Percentiles rank a stretch among this genome's conserved stretches.
These are phyloP conservation scores for Plectosphaerella plurivora DNA, from an alignment of 2,329 filamentous ascomycete genomes.

Conservation along the genomic window DNA sequence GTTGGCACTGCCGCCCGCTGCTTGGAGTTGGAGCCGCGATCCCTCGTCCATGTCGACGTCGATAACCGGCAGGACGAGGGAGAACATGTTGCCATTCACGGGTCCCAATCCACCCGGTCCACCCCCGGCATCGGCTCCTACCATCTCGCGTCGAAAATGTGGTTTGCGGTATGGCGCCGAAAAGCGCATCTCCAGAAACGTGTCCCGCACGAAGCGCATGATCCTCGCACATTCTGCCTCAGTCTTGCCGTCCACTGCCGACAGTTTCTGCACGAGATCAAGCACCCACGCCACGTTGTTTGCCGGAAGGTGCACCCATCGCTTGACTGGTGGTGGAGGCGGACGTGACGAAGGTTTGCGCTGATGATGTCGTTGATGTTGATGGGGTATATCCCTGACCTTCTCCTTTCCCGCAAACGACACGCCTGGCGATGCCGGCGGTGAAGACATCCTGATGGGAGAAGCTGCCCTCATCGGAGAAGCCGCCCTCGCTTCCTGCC, in stretches of 20 bases:
- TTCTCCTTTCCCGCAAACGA: conserved; percentile 5
- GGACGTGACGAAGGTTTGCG: conserved; percentile 7
- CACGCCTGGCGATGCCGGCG: conserved; percentile 5
- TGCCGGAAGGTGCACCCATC: conserved; percentile 12
- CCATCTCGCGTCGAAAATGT: conserved; percentile 8
- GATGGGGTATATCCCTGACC: background rate
- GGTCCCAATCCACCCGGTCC: background rate
- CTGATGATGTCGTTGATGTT: conserved; percentile 1
- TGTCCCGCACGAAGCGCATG: conserved; percentile 12
- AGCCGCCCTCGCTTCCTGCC: background rate
- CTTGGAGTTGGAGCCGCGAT: conserved; percentile 2
- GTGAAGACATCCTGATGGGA: background rate
- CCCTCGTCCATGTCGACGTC: conserved; percentile 13
- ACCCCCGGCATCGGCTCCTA: background rate
- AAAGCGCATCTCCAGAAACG: conserved; percentile 12
- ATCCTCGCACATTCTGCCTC: conserved; percentile 9
- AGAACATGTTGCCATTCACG: conserved; percentile 7
- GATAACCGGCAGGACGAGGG: conserved; percentile 10
- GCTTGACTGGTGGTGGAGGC: conserved; percentile 4
- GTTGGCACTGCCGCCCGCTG: background rate
- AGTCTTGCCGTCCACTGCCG: conserved; percentile 10
- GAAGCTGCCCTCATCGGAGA: background rate
- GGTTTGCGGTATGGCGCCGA: conserved; percentile 11
- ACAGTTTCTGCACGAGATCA: conserved; percentile 12
- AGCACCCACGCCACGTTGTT: conserved; percentile 14